Percentiles rank a stretch among this genome's conserved stretches.
Evolutionary conservation across 2,329 filamentous ascomycete genomes (phyloP).

Genomic region (Dothideomycetes sp.): DNA sequence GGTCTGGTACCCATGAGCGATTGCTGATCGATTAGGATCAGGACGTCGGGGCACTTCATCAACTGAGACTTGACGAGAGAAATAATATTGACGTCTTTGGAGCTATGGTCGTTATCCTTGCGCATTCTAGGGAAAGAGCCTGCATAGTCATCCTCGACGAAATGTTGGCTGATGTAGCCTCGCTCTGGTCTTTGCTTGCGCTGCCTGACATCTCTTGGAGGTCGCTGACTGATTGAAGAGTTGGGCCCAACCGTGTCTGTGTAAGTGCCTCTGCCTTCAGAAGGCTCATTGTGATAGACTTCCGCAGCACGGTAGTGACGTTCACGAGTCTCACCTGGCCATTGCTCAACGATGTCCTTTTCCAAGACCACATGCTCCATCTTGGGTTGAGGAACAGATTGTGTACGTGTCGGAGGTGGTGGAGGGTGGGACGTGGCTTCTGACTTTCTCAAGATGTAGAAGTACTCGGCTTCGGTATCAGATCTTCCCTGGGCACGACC

Average conservation of each 20-base stretch:
- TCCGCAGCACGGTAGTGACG: background rate
- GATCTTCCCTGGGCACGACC: background rate
- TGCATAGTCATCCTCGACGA: background rate
- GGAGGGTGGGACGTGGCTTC: background rate
- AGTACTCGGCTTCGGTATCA: background rate
- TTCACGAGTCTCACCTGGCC: background rate
- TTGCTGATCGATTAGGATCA: too few relatives aligned
- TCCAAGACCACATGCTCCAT: background rate
- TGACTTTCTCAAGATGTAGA: background rate
- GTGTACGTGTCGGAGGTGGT: background rate
- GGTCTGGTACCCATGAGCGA: too few relatives aligned
- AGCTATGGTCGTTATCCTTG: background rate
- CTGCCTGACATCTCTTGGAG: too few relatives aligned
- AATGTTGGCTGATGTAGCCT: background rate
- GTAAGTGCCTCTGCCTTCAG: background rate
- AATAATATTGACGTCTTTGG: background rate
- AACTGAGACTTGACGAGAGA: background rate
- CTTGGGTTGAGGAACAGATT: background rate
- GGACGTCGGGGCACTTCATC: too few relatives aligned
- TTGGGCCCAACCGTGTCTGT: slow-evolving; percentile 5
- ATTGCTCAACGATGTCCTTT: background rate
- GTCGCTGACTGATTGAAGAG: slow-evolving; percentile 8
- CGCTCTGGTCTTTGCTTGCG: too few relatives aligned
- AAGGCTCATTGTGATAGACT: background rate
- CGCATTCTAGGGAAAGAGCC: background rate